Evolutionary conservation across 169 alveolate genomes (phyloP).

Genomic region (Plasmodium vinckei): DNA sequence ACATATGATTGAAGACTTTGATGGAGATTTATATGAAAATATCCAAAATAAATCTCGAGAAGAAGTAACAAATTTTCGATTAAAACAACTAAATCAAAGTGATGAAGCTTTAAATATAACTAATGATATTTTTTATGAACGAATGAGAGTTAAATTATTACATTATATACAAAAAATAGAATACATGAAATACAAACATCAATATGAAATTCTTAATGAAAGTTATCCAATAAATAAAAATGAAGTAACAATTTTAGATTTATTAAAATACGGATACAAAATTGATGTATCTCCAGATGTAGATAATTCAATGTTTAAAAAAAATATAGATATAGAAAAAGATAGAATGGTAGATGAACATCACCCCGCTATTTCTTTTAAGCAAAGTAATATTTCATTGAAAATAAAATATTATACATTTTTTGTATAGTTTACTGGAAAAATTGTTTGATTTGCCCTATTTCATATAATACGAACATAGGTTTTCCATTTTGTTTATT

Average conservation of each 20-base stretch:
- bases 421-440: not conserved
- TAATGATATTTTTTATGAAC: constrained; percentile 44
- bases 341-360: not conserved
- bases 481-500: constrained; percentile 1
- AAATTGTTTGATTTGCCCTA: not conserved
- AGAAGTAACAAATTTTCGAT: constrained; percentile 21
- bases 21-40: not conserved
- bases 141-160: constrained; percentile 37
- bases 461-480: not conserved
- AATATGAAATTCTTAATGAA: constrained; percentile 61
- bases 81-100: constrained; percentile 18
- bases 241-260: constrained; percentile 48
- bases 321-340: not conserved
- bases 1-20: not conserved
- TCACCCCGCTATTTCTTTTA: not conserved
- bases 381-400: not conserved
- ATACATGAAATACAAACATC: constrained; percentile 42
- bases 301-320: constrained; percentile 46
- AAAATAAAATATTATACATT: not conserved
- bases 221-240: constrained; percentile 42
- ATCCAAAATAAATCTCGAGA: not conserved
- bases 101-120: constrained; percentile 36
- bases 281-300: constrained; percentile 57
- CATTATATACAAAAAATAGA: constrained; percentile 41
- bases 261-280: constrained; percentile 41